phyloP scores from a whole-genome alignment of 208 protist genomes.

The Tritrichomonas musculus region DNA sequence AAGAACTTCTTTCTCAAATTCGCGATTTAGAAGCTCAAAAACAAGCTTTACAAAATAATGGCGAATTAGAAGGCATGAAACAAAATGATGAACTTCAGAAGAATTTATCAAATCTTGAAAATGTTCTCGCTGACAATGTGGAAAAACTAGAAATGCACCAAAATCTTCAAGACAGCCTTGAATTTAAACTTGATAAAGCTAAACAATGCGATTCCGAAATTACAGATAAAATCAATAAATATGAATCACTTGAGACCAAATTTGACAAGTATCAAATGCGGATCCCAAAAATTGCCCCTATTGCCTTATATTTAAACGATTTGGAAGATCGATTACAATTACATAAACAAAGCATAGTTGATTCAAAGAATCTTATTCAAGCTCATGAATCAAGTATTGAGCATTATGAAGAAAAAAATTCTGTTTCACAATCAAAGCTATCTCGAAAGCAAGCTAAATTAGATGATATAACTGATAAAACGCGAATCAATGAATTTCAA shows the following conservation, averaged over 20 bases:
- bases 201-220: neutral
- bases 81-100: neutral
- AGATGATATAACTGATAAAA: too few species aligned
- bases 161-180: neutral
- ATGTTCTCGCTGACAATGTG: neutral
- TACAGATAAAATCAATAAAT: neutral
- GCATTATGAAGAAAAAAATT: neutral
- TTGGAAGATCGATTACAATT: neutral
- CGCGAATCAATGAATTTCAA: too few species aligned
- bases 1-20: neutral
- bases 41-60: neutral
- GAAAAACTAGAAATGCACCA: neutral
- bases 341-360: neutral
- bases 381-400: neutral
- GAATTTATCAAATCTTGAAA: neutral
- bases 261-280: neutral
- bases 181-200: neutral
- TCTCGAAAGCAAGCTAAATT: too few species aligned
- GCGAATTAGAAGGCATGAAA: neutral
- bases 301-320: neutral
- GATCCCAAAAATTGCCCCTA: neutral
- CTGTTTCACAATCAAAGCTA: neutral
- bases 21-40: neutral
- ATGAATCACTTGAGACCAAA: neutral
- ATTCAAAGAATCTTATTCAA: neutral